Conservation (phyloP, 1,139 yeast genomes). For the Blastobotrys petasosporus region DNA sequence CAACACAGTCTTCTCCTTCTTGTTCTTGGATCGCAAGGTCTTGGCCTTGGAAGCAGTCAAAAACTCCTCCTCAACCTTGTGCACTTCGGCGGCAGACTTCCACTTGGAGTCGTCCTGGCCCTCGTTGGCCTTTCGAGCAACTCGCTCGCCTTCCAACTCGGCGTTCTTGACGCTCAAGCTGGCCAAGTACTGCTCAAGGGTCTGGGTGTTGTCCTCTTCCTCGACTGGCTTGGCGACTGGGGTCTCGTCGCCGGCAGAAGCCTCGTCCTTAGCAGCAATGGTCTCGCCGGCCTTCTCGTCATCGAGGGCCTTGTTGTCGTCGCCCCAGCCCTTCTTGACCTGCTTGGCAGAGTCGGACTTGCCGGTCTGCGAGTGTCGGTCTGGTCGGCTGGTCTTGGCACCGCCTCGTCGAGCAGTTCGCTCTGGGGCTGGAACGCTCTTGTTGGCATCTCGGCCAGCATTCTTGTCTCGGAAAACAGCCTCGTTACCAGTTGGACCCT, state of each 20-base stretch:
- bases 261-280: constrained; percentile 50
- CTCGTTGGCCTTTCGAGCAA: constrained; percentile 52
- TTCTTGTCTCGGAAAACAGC: constrained; percentile 75
- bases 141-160: constrained; percentile 40
- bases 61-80: constrained; percentile 41
- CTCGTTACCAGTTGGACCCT: constrained; percentile 73
- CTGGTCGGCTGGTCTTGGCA: constrained; percentile 40
- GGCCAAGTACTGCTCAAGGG: constrained; percentile 69
- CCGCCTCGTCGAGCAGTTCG: constrained; percentile 39
- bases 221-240: constrained; percentile 22
- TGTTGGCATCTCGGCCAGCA: constrained; percentile 63
- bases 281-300: constrained; percentile 60
- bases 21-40: constrained; percentile 43
- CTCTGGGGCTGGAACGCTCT: constrained; percentile 38
- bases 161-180: constrained; percentile 49
- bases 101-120: constrained; percentile 52
- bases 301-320: constrained; percentile 50
- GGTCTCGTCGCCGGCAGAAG: constrained; percentile 31
- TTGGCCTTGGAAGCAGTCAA: constrained; percentile 47
- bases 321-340: constrained; percentile 82
- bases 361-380: constrained; percentile 78
- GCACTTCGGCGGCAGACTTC: constrained; percentile 31
- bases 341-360: constrained; percentile 82
- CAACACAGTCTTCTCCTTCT: constrained; percentile 61
- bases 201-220: constrained; percentile 38